Base-by-base conservation (phyloP, 495 filamentous ascomycete genomes). In the Hamigera avellanea region DNA sequence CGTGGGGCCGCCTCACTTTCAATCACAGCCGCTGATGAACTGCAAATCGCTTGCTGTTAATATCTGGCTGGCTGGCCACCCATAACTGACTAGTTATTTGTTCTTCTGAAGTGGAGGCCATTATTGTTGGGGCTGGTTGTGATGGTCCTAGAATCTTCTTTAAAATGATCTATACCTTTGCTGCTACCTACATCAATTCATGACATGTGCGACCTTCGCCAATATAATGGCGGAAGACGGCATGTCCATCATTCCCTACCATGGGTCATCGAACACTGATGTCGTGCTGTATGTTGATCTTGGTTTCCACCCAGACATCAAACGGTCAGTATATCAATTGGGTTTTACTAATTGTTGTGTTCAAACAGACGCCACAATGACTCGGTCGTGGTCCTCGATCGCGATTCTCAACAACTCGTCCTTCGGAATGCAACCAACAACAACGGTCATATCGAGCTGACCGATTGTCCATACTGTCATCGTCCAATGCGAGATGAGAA, bases 331-430 rank as follows among this genome's bases (percentile, higher is more conserved):
- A n/a, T n/a, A 30, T 30, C 14, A 30, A 6, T 13, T 13, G 12
- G 4, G n/a, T 9, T 4, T 23, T 26, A 17, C 42, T 46, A 46
- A 45, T 17, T 32, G 10, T 34, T 40, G 39, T 31, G 47, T 34
- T 39, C 23, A 26, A 21, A 37, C 26, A 96, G 89, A 19, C 91
- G 91, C 44, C 86, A 95, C 54, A 80, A 88, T 49, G 81, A 91
- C 54, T 80, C 87, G 3, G 78, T 98, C 35, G 93, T 98, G 14
- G 75, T 96, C 32, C 86, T 82, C 49, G 88, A 98, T 58, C 80
- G 77, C 27, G 69, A 80, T 30, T 93, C 86, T 6, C 79, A 80
- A 37, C 85, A 88, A 43, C 73, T 98, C 42, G 83, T 80, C 44
- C 78, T 95, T 36, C 75, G 79, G 36, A 78, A 80, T 49, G 64